Conservation (phyloP, 2,329 filamentous ascomycete species). For the Sporothrix pallida region DNA sequence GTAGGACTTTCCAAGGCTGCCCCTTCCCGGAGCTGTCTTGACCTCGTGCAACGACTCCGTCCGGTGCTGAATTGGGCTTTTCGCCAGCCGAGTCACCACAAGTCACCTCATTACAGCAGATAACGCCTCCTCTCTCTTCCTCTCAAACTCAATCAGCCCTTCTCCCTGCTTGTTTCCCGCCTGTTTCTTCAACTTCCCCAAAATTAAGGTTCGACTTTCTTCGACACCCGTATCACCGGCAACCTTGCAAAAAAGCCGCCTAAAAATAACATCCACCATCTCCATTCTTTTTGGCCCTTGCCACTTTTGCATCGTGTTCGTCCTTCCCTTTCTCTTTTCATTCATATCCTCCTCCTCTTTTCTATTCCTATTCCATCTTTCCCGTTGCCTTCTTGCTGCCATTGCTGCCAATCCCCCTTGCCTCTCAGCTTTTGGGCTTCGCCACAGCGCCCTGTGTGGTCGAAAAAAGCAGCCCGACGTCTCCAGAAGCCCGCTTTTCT, state of each 20-base stretch:
- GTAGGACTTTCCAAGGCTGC: constrained; percentile 20
- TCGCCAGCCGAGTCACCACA: constrained; percentile 19
- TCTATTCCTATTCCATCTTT: constrained; percentile 7
- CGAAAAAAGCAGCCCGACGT: constrained; percentile 29
- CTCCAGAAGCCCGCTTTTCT: constrained; percentile 33
- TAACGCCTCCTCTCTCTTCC: constrained; percentile 4
- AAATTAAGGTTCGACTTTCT: constrained; percentile 33
- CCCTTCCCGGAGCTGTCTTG: constrained; percentile 23
- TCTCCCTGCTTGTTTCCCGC: constrained; percentile 19
- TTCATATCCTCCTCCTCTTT: background rate
- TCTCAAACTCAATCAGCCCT: background rate
- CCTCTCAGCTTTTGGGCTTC: constrained; percentile 24
- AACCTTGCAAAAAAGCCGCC: constrained; percentile 32
- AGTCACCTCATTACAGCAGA: background rate
- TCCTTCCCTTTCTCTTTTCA: background rate
- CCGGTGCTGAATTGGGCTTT: constrained; percentile 18
- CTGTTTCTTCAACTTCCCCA: background rate
- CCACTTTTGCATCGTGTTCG: constrained; percentile 26
- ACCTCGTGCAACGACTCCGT: constrained; percentile 19
- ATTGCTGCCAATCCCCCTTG: background rate
- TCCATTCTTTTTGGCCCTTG: constrained; percentile 4
- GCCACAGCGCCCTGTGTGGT: constrained; percentile 19
- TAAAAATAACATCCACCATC: constrained; percentile 31
- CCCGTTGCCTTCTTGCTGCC: constrained; percentile 8
- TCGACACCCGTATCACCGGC: constrained; percentile 33